Evolutionary conservation across 2,329 filamentous ascomycete species (phyloP).

Genomic region (Hymenoscyphus linearis): DNA sequence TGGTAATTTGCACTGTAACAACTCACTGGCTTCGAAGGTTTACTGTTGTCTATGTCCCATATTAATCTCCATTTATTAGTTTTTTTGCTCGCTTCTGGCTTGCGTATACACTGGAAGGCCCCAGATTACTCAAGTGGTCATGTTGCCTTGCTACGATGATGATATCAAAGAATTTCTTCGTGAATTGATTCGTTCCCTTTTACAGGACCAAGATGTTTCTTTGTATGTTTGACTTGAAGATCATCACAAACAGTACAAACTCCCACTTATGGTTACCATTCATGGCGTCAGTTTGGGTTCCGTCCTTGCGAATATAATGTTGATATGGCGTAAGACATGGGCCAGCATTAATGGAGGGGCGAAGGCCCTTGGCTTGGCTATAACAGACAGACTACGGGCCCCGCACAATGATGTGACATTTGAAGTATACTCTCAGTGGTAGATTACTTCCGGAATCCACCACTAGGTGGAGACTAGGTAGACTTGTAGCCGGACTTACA

Average conservation of each 20-base stretch:
- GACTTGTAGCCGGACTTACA: background rate
- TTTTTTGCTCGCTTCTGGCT: too few species aligned
- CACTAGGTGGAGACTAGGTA: background rate
- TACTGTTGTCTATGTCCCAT: too few species aligned
- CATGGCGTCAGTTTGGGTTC: background rate
- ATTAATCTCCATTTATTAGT: too few species aligned
- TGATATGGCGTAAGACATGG: background rate
- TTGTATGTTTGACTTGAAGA: background rate
- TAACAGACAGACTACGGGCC: background rate
- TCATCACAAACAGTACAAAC: background rate
- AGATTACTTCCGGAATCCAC: background rate
- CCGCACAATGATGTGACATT: background rate
- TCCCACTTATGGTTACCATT: background rate
- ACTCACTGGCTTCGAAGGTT: too few species aligned
- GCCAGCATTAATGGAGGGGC: background rate
- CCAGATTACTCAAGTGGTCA: too few species aligned
- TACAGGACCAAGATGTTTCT: background rate
- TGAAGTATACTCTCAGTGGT: background rate
- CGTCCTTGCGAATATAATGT: background rate
- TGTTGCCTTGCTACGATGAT: too few species aligned
- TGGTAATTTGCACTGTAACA: too few species aligned
- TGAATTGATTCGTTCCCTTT: too few species aligned
- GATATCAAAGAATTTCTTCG: too few species aligned
- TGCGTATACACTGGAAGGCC: too few species aligned
- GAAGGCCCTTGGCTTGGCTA: background rate